Evolutionary conservation across 805 yeast genomes (phyloP).

Genomic region (Lipomyces mesembrius): DNA sequence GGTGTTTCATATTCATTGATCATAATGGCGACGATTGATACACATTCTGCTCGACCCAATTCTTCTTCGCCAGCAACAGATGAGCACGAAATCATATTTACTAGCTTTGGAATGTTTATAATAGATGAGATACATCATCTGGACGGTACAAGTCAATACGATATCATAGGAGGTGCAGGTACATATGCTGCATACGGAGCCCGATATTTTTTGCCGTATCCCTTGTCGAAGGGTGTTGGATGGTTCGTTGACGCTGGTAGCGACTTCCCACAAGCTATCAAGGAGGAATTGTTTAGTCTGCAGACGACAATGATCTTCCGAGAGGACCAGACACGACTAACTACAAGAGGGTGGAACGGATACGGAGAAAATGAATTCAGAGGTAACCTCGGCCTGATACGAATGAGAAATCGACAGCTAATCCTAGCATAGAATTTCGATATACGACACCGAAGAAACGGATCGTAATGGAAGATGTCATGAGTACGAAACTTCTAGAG

Average conservation of each 20-base stretch:
- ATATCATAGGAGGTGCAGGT: slow-evolving; percentile 90
- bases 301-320: slow-evolving; percentile 63
- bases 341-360: slow-evolving; percentile 81
- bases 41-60: not conserved
- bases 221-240: slow-evolving; percentile 50
- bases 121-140: slow-evolving; percentile 78
- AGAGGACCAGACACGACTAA: slow-evolving; percentile 55
- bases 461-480: slow-evolving; percentile 61
- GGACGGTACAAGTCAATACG: slow-evolving; percentile 46
- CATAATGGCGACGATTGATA: not conserved
- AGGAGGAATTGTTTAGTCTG: slow-evolving; percentile 61
- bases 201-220: slow-evolving; percentile 53
- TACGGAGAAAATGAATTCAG: slow-evolving; percentile 69
- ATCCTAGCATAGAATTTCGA: slow-evolving; percentile 50
- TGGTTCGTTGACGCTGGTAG: slow-evolving; percentile 80
- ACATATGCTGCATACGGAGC: slow-evolving; percentile 80
- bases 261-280: slow-evolving; percentile 66
- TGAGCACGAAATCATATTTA: slow-evolving; percentile 1
- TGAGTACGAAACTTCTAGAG: slow-evolving; percentile 46
- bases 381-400: slow-evolving; percentile 42
- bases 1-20: not conserved
- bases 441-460: slow-evolving; percentile 66
- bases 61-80: not conserved
- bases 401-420: not conserved
- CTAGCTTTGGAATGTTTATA: slow-evolving; percentile 84